Evolutionary conservation across 305 asterid species (phyloP).

Genomic region (Rubia peregrina): DNA sequence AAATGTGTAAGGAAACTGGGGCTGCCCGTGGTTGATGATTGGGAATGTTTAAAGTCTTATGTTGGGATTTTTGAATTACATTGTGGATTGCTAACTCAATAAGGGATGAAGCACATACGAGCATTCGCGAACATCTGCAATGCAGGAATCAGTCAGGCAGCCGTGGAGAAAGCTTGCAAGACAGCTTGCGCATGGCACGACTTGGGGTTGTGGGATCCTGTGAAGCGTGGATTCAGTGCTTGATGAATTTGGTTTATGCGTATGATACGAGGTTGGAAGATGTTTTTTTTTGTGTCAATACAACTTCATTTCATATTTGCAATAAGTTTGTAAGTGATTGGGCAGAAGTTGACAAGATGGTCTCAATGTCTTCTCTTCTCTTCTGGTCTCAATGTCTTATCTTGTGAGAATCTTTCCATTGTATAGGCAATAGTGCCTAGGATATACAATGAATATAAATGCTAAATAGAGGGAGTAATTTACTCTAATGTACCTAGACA

Average conservation of each 20-base stretch:
- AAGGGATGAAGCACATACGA: slow-evolving; percentile 91
- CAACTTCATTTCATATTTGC: too few species aligned
- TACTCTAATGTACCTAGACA: too few species aligned
- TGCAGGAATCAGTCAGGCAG: slow-evolving; percentile 21
- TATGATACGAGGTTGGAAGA: too few species aligned
- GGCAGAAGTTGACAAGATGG: too few species aligned
- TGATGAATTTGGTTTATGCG: slow-evolving; percentile 14
- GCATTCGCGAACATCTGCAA: slow-evolving; percentile 84
- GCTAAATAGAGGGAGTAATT: too few species aligned
- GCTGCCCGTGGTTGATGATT: slow-evolving; percentile 68
- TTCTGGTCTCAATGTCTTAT: too few species aligned
- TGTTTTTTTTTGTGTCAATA: too few species aligned
- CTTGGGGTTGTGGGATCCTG: slow-evolving; percentile 23
- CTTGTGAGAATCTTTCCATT: too few species aligned
- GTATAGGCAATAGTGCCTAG: too few species aligned
- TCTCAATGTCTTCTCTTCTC: too few species aligned
- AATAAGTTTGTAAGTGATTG: too few species aligned
- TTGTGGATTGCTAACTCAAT: slow-evolving; percentile 66
- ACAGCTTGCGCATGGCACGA: slow-evolving; percentile 41
- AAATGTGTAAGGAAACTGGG: slow-evolving; percentile 35
- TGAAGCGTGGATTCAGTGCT: slow-evolving; percentile 37
- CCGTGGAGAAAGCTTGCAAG: slow-evolving; percentile 59
- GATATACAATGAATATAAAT: too few species aligned
- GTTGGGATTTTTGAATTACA: slow-evolving; percentile 64
- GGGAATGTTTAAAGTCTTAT: slow-evolving; percentile 82